Conservation (phyloP, 129 eudicot species). For the Oenanthe sinensis region DNA sequence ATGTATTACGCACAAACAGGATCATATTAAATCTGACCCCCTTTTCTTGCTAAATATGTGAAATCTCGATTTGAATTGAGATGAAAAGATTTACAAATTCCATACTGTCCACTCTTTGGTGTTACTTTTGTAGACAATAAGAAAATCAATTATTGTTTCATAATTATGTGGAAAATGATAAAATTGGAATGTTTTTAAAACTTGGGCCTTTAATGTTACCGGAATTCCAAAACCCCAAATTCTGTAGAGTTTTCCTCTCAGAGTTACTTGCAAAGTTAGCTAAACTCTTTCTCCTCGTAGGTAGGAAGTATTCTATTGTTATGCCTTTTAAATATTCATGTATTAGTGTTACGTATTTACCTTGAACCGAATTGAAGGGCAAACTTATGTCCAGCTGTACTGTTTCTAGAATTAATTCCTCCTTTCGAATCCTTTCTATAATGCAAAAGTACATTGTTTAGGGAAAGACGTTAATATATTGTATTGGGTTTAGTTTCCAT, state of each 20-base stretch:
- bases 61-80: background rate
- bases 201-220: background rate
- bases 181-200: background rate
- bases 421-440: background rate
- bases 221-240: background rate
- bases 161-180: background rate
- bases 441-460: background rate
- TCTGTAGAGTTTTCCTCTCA: background rate
- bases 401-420: background rate
- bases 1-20: background rate
- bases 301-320: background rate
- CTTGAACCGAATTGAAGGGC: background rate
- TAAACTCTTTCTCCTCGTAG: background rate
- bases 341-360: background rate
- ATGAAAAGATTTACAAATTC: background rate
- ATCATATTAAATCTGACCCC: too few species aligned
- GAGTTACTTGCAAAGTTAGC: background rate
- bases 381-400: background rate
- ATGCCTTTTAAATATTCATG: background rate
- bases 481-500: background rate
- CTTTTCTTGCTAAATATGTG: background rate
- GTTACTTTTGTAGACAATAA: background rate
- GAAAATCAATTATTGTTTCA: background rate
- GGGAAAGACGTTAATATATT: background rate
- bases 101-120: background rate